phyloP scores from a whole-genome alignment of 2,329 filamentous ascomycete genomes.

The Cercospora janseana region DNA sequence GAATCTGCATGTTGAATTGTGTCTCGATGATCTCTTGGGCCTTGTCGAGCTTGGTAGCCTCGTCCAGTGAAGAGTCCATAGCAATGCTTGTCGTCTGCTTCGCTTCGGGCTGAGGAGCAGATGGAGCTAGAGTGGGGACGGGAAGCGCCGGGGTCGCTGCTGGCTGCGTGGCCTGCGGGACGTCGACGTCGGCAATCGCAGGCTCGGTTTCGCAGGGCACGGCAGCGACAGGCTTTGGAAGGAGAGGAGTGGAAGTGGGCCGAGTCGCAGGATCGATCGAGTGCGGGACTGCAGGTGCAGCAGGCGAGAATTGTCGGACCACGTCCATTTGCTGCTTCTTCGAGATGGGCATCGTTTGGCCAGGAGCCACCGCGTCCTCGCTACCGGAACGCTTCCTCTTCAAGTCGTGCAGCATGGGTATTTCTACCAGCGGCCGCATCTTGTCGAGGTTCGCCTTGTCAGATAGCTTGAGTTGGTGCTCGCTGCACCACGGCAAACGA shows the following conservation, averaged over 20 bases:
- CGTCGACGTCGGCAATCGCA: conserved; percentile 1
- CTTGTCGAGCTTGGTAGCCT: conserved; percentile 41
- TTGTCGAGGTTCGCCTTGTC: conserved; percentile 39
- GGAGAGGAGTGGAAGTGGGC: conserved; percentile 9
- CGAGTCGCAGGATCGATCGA: neutral
- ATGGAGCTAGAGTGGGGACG: neutral
- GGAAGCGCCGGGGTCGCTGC: neutral
- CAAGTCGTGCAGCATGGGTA: conserved; percentile 50
- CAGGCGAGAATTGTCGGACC: conserved; percentile 18
- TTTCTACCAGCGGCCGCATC: conserved; percentile 48
- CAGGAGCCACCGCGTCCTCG: conserved; percentile 38
- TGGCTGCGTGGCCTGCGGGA: neutral
- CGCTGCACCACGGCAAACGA: conserved; percentile 50
- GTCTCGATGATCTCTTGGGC: conserved; percentile 74
- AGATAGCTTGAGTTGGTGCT: conserved; percentile 31
- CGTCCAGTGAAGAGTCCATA: conserved; percentile 10
- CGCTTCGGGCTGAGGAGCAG: conserved; percentile 8
- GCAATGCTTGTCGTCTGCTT: conserved; percentile 17
- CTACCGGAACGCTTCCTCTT: conserved; percentile 60
- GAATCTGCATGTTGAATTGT: conserved; percentile 85
- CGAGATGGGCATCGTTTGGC: conserved; percentile 24
- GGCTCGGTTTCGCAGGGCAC: conserved; percentile 10
- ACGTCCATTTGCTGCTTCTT: conserved; percentile 33
- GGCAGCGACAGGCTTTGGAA: conserved; percentile 1
- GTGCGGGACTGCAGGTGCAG: conserved; percentile 3